A percentile compares a stretch with the other conserved stretches of the same genome.
phyloP scores from a whole-genome alignment of 768 basidiomycete species.

The Boletus sensibilis region DNA sequence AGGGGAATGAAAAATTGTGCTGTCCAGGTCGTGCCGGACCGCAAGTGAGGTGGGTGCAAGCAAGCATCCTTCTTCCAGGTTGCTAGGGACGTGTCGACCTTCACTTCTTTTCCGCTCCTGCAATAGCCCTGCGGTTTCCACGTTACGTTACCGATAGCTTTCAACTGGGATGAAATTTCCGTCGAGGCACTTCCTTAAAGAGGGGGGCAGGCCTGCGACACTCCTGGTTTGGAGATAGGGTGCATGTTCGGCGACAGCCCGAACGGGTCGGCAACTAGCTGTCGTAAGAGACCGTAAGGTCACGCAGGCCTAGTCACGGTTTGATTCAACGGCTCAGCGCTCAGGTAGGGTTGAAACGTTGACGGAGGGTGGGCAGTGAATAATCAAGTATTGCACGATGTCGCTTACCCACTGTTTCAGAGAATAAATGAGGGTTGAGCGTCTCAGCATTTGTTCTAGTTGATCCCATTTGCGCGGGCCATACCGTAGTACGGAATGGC shows the following conservation, averaged over 20 bases:
- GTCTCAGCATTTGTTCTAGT: neutral
- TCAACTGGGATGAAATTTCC: constrained; percentile 13
- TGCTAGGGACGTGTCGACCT: constrained; percentile 11
- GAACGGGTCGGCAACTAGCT: constrained; percentile 16
- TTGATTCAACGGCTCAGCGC: neutral
- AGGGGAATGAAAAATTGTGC: constrained; percentile 24
- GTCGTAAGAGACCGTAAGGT: constrained; percentile 23
- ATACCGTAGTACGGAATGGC: neutral
- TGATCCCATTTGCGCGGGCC: neutral
- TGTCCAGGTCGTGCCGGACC: constrained; percentile 5
- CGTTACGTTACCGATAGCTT: constrained; percentile 25
- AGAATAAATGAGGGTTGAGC: neutral
- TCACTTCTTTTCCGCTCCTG: constrained; percentile 21
- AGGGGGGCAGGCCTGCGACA: constrained; percentile 9
- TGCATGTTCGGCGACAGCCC: constrained; percentile 1
- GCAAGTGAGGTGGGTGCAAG: constrained; percentile 22
- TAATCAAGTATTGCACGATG: neutral
- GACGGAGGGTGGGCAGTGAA: neutral
- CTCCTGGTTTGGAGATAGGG: constrained; percentile 21
- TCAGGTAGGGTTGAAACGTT: neutral
- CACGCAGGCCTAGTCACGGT: constrained; percentile 1
- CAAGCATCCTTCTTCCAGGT: constrained; percentile 6
- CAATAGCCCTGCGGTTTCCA: constrained; percentile 18
- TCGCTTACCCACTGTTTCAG: neutral
- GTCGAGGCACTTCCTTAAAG: constrained; percentile 14